These are phyloP conservation scores for Neovahlkampfia damariscottae DNA, from an alignment of 78 protist genomes.

Conservation along the genomic window DNA sequence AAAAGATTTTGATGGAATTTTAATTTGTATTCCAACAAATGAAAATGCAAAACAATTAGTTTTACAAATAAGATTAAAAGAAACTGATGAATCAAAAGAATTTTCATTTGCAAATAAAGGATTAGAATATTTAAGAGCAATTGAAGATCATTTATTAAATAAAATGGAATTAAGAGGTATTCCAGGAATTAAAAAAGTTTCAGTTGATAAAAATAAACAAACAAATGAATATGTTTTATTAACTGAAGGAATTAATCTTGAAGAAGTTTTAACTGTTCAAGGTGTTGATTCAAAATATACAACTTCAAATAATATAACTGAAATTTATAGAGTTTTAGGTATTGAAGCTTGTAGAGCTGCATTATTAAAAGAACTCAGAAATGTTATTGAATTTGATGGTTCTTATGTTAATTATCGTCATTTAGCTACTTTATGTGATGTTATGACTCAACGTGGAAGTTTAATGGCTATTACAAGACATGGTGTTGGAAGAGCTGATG, in stretches of 20 bases:
- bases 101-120: slow-evolving; percentile 38
- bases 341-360: slow-evolving; percentile 95
- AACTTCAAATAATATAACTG: slow-evolving; percentile 84
- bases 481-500: slow-evolving; percentile 86
- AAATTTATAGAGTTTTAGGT: slow-evolving; percentile 81
- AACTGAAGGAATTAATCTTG: slow-evolving; percentile 81
- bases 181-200: slow-evolving; percentile 58
- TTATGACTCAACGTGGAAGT: slow-evolving; percentile 91
- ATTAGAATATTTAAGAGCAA: slow-evolving; percentile 6
- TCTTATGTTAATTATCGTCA: slow-evolving; percentile 98
- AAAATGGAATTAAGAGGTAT: slow-evolving; percentile 70
- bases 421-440: slow-evolving; percentile 83
- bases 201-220: not conserved
- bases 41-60: slow-evolving; percentile 75
- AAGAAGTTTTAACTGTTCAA: slow-evolving; percentile 51
- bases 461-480: slow-evolving; percentile 95
- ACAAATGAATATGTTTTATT: slow-evolving; percentile 57
- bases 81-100: not conserved
- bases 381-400: slow-evolving; percentile 75
- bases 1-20: slow-evolving; percentile 24
- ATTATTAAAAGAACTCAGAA: slow-evolving; percentile 71
- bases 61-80: slow-evolving; percentile 54
- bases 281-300: slow-evolving; percentile 75
- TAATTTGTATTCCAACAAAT: slow-evolving; percentile 53
- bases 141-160: slow-evolving; percentile 49